Evolutionary conservation across 1,284 basidiomycete genomes (phyloP).

Genomic region (Neolentinus lepideus): DNA sequence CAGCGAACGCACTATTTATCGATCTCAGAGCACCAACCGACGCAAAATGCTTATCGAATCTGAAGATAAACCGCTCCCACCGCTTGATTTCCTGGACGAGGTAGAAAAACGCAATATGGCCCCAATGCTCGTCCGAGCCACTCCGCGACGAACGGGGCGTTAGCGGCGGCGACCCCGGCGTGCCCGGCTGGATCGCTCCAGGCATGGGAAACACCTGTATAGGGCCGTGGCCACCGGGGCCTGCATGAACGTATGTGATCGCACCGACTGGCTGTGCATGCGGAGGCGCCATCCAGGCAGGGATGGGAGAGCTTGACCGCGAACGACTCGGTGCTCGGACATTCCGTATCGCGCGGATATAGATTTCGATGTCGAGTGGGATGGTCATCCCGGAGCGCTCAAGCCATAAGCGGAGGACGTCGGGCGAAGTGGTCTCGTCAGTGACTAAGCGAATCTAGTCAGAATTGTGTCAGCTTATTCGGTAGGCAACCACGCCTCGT

Average conservation of each 20-base stretch:
- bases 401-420: slow-evolving; percentile 71
- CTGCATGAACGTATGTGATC: not conserved
- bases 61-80: slow-evolving; percentile 72
- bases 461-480: not conserved
- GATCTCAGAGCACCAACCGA: slow-evolving; percentile 63
- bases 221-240: not conserved
- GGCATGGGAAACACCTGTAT: not conserved
- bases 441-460: slow-evolving; percentile 66
- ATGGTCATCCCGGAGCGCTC: slow-evolving; percentile 63
- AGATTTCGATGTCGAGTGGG: slow-evolving; percentile 73
- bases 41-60: slow-evolving; percentile 66
- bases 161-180: slow-evolving; percentile 1
- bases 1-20: slow-evolving; percentile 47
- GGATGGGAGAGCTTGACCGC: slow-evolving; percentile 18
- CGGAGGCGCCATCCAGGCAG: slow-evolving; percentile 15
- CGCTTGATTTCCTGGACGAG: slow-evolving; percentile 70
- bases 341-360: slow-evolving; percentile 39
- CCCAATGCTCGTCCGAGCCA: slow-evolving; percentile 48
- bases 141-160: not conserved
- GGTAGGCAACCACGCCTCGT: not conserved
- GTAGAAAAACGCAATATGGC: slow-evolving; percentile 70
- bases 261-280: slow-evolving; percentile 13
- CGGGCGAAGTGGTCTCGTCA: slow-evolving; percentile 59
- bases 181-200: slow-evolving; percentile 1
- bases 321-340: slow-evolving; percentile 13